These are phyloP conservation scores for Xylariaceae sp. DNA, from an alignment of 2,329 filamentous ascomycete species.

Conservation along the genomic window DNA sequence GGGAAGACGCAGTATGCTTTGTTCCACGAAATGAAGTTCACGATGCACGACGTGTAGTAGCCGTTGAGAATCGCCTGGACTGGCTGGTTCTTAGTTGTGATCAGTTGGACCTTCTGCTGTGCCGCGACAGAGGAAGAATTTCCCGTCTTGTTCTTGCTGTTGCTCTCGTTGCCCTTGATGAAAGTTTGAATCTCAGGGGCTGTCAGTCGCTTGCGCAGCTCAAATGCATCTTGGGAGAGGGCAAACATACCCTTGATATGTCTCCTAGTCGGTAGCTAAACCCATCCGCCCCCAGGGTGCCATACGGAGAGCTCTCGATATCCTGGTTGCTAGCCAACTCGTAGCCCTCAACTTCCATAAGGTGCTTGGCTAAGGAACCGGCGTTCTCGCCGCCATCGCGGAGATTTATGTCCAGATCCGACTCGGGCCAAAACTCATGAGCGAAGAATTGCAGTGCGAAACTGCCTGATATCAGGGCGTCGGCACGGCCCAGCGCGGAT, in stretches of 20 bases:
- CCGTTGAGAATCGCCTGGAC: constrained; percentile 10
- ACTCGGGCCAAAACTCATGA: constrained; percentile 15
- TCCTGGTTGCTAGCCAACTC: background rate
- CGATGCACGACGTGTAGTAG: constrained; percentile 14
- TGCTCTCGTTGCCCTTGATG: background rate
- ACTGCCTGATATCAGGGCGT: constrained; percentile 18
- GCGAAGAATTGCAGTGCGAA: constrained; percentile 24
- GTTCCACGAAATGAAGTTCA: constrained; percentile 26
- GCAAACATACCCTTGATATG: background rate
- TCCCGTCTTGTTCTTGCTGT: too few relatives aligned
- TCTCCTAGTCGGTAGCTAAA: background rate
- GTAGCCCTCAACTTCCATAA: constrained; percentile 16
- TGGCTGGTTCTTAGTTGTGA: constrained; percentile 3
- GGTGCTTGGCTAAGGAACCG: constrained; percentile 1
- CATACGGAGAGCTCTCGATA: background rate
- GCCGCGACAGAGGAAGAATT: background rate
- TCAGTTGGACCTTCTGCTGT: constrained; percentile 12
- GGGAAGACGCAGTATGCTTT: constrained; percentile 21
- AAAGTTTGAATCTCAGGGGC: constrained; percentile 1
- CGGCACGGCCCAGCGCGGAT: constrained; percentile 11
- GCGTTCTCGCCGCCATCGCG: background rate
- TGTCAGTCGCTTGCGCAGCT: background rate
- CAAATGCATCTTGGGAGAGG: background rate
- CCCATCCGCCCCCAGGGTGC: background rate
- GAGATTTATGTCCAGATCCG: constrained; percentile 18